A percentile compares a stretch with the other conserved stretches of the same genome.
These are phyloP conservation scores for Closterium sp. DNA, from an alignment of 139 green algal genomes.

Conservation along the genomic window DNA sequence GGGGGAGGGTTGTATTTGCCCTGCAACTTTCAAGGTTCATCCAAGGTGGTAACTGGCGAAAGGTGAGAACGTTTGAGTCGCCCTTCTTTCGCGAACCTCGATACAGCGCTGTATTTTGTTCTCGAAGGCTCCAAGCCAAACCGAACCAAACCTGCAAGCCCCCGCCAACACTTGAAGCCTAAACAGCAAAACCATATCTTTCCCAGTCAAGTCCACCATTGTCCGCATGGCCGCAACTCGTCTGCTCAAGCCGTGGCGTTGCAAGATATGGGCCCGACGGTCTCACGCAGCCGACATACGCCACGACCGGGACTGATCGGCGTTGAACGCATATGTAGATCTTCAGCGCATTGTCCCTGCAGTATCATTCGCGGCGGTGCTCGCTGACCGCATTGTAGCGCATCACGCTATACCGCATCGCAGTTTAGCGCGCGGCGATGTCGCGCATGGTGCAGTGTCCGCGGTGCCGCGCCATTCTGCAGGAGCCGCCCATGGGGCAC, in stretches of 20 bases:
- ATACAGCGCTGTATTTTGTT: too few species aligned
- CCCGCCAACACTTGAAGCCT: neutral
- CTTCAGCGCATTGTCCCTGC: neutral
- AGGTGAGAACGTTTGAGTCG: neutral
- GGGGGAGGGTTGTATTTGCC: neutral
- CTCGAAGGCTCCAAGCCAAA: neutral
- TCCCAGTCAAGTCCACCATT: too few species aligned
- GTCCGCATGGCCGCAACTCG: too few species aligned
- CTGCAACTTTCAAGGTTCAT: neutral
- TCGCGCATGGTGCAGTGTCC: constrained; percentile 32
- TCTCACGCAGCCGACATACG: neutral
- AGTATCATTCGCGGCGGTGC: neutral
- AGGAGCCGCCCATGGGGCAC: constrained; percentile 18
- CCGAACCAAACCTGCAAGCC: neutral
- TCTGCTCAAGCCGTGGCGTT: neutral
- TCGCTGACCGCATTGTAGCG: neutral
- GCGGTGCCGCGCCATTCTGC: constrained; percentile 16
- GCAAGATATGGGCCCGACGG: neutral
- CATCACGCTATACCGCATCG: neutral
- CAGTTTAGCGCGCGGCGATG: neutral
- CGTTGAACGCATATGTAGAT: neutral
- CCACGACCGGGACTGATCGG: neutral
- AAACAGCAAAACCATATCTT: neutral
- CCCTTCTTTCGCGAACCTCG: neutral
- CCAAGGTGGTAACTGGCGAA: neutral